phyloP scores from a whole-genome alignment of 768 basidiomycete species.

The Favolaschia claudopus region DNA sequence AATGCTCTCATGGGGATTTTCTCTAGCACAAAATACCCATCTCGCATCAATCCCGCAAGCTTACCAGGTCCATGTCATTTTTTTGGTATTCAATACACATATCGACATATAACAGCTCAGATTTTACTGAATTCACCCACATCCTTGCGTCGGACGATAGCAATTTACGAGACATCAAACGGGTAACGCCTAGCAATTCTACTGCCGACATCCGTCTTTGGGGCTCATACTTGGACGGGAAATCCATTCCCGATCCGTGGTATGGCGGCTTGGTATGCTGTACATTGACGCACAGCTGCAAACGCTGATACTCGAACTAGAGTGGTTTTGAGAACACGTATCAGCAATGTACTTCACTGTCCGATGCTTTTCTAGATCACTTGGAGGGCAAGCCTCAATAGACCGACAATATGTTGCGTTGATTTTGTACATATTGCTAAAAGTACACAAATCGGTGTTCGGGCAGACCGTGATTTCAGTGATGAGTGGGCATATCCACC shows the following conservation, averaged over 20 bases:
- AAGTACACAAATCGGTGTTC: slow-evolving; percentile 4
- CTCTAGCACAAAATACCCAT: slow-evolving; percentile 79
- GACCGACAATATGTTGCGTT: slow-evolving; percentile 1
- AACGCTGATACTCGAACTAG: slow-evolving; percentile 43
- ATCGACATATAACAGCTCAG: slow-evolving; percentile 43
- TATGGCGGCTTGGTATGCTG: slow-evolving; percentile 69
- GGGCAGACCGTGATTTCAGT: slow-evolving; percentile 42
- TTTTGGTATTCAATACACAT: neutral
- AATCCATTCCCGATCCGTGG: slow-evolving; percentile 86
- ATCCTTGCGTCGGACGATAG: slow-evolving; percentile 86
- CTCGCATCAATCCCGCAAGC: slow-evolving; percentile 70
- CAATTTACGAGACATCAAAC: slow-evolving; percentile 71
- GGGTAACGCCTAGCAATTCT: slow-evolving; percentile 55
- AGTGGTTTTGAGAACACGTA: slow-evolving; percentile 81
- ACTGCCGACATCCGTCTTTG: slow-evolving; percentile 79
- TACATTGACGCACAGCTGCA: neutral
- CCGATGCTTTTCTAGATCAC: slow-evolving; percentile 82
- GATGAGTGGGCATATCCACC: slow-evolving; percentile 86
- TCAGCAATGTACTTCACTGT: slow-evolving; percentile 75
- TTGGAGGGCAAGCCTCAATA: slow-evolving; percentile 39
- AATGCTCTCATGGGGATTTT: slow-evolving; percentile 1
- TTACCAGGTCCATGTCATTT: slow-evolving; percentile 34
- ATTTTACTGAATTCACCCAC: slow-evolving; percentile 81
- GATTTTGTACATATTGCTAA: neutral
- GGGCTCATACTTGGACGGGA: slow-evolving; percentile 77